A percentile compares a stretch with the other conserved stretches of the same genome.
Evolutionary conservation across 2,329 filamentous ascomycete genomes (phyloP).

Genomic region (Colletotrichum tabaci): DNA sequence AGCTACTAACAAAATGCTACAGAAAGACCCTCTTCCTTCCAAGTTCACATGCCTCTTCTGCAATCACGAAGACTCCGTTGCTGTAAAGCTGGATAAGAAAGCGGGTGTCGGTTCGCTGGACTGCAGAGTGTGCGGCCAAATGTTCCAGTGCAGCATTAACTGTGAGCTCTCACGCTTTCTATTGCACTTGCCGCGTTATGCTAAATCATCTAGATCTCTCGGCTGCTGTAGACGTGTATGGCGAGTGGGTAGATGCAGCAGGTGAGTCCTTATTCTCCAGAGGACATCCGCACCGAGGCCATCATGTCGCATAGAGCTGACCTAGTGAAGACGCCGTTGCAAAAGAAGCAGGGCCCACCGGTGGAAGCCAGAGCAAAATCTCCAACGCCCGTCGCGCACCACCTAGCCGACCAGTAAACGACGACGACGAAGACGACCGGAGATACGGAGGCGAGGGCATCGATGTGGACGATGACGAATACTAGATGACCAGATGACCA

Average conservation of each 20-base stretch:
- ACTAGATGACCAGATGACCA: constrained; percentile 54
- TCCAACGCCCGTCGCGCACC: constrained; percentile 28
- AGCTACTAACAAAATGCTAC: constrained; percentile 23
- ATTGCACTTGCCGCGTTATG: constrained; percentile 29
- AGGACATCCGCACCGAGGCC: neutral
- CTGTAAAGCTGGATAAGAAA: constrained; percentile 95
- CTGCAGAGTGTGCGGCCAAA: constrained; percentile 95
- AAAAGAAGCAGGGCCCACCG: constrained; percentile 56
- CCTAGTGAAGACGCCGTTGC: constrained; percentile 63
- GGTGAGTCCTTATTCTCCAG: constrained; percentile 54
- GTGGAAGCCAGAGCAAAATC: constrained; percentile 35
- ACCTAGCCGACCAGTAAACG: constrained; percentile 48
- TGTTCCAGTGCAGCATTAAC: constrained; percentile 93
- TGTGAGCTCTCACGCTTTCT: constrained; percentile 69
- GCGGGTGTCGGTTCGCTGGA: constrained; percentile 85
- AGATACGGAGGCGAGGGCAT: constrained; percentile 69
- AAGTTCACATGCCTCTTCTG: constrained; percentile 98
- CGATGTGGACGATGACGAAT: constrained; percentile 70
- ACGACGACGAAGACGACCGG: constrained; percentile 67
- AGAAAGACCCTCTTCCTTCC: constrained; percentile 82
- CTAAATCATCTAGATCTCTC: constrained; percentile 77
- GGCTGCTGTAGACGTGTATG: constrained; percentile 93
- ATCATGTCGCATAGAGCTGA: neutral
- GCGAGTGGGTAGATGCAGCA: constrained; percentile 95
- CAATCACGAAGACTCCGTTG: constrained; percentile 95